A percentile compares a stretch with the other conserved stretches of the same genome.
These are phyloP conservation scores for Saccharomycopsis vini DNA, from an alignment of 805 yeast genomes.

Conservation along the genomic window DNA sequence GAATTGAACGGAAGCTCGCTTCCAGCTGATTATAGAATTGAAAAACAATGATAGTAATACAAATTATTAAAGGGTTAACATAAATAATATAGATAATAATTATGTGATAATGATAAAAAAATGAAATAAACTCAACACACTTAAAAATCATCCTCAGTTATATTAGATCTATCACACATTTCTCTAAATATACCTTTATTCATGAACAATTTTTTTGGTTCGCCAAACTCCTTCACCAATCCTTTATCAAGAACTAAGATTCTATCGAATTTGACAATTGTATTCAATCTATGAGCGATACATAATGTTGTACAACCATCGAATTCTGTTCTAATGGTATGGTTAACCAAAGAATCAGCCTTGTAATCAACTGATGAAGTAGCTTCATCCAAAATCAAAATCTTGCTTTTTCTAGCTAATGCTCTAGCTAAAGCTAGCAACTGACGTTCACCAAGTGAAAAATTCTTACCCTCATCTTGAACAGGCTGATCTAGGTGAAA, in stretches of 20 bases:
- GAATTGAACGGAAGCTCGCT: too few relatives aligned
- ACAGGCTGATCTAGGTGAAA: conserved; percentile 51
- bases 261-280: conserved; percentile 61
- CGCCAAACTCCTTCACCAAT: conserved; percentile 49
- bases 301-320: conserved; percentile 65
- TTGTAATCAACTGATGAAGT: conserved; percentile 75
- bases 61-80: too few relatives aligned
- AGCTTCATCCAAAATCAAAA: conserved; percentile 78
- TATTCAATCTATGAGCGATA: conserved; percentile 77
- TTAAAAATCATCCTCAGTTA: background rate
- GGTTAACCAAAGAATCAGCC: conserved; percentile 71
- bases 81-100: too few relatives aligned
- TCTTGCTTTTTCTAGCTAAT: conserved; percentile 60
- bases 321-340: conserved; percentile 62
- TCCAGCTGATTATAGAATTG: too few relatives aligned
- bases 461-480: conserved; percentile 56
- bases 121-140: too few relatives aligned
- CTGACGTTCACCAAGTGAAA: conserved; percentile 61
- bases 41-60: too few relatives aligned
- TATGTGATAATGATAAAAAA: too few relatives aligned
- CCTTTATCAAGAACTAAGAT: conserved; percentile 67
- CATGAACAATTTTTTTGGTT: conserved; percentile 44
- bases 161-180: conserved; percentile 32
- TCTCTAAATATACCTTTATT: conserved; percentile 33
- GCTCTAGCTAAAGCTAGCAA: conserved; percentile 77